Conservation (phyloP, 2,329 filamentous ascomycete genomes). For the Stachybotrys echinatus region DNA sequence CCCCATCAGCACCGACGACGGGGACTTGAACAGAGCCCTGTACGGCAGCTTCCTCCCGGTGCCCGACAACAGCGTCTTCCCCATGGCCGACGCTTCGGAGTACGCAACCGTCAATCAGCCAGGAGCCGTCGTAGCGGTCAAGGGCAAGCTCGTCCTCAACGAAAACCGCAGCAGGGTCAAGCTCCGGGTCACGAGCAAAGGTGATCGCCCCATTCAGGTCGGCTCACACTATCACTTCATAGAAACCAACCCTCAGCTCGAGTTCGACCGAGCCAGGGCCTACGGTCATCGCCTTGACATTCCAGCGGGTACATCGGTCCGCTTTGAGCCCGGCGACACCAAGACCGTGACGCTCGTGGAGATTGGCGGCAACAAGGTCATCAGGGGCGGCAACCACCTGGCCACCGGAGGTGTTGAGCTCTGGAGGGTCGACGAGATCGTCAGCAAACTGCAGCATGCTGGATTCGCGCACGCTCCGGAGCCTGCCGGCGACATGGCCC, state of each 20-base stretch:
- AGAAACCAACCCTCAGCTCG: slow-evolving; percentile 84
- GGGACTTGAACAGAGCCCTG: slow-evolving; percentile 77
- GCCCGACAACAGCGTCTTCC: slow-evolving; percentile 64
- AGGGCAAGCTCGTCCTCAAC: slow-evolving; percentile 65
- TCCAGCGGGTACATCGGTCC: slow-evolving; percentile 81
- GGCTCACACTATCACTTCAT: slow-evolving; percentile 96
- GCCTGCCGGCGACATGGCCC: slow-evolving; percentile 46
- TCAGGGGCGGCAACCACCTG: slow-evolving; percentile 77
- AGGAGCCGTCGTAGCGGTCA: slow-evolving; percentile 71
- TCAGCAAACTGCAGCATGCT: slow-evolving; percentile 60
- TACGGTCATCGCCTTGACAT: slow-evolving; percentile 89
- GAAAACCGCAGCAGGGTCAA: slow-evolving; percentile 66
- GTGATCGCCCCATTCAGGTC: slow-evolving; percentile 86
- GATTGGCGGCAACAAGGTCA: slow-evolving; percentile 74
- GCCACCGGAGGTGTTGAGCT: slow-evolving; percentile 68
- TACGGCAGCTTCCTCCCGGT: slow-evolving; percentile 90
- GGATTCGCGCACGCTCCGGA: slow-evolving; percentile 76
- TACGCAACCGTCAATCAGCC: slow-evolving; percentile 67
- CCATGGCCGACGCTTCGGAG: slow-evolving; percentile 55
- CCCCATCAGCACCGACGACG: slow-evolving; percentile 80
- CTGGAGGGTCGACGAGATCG: slow-evolving; percentile 57
- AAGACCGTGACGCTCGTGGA: slow-evolving; percentile 88
- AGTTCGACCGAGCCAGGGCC: slow-evolving; percentile 77
- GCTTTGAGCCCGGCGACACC: slow-evolving; percentile 89
- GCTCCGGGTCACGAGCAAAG: slow-evolving; percentile 76